Evolutionary conservation across 164 flowering plant species (phyloP).

Genomic region (Berberis thunbergii): DNA sequence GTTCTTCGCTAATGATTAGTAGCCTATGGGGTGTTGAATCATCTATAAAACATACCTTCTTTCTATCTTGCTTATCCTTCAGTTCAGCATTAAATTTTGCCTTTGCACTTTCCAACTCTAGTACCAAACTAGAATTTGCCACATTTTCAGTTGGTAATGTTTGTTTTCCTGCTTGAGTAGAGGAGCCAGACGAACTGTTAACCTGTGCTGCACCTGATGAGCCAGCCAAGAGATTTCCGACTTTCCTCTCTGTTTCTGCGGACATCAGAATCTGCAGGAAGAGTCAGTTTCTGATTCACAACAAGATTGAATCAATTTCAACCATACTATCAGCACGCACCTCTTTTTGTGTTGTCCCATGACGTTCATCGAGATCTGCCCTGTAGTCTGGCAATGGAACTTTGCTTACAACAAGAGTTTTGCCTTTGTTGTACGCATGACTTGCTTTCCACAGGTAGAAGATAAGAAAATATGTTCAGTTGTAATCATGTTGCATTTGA

Average conservation of each 20-base stretch:
- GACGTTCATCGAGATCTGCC: slow-evolving; percentile 95
- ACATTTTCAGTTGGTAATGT: slow-evolving; percentile 14
- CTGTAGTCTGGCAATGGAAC: slow-evolving; percentile 81
- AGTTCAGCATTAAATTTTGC: slow-evolving; percentile 53
- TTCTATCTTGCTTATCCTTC: slow-evolving; percentile 53
- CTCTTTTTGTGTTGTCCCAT: slow-evolving; percentile 92
- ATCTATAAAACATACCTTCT: slow-evolving; percentile 33
- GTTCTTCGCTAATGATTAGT: background rate
- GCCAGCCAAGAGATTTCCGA: slow-evolving; percentile 52
- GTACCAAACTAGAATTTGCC: slow-evolving; percentile 12
- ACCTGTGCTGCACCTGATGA: slow-evolving; percentile 26
- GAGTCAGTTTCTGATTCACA: background rate
- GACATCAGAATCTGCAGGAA: slow-evolving; percentile 75
- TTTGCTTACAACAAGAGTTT: slow-evolving; percentile 84
- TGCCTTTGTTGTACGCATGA: slow-evolving; percentile 89
- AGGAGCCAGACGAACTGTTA: slow-evolving; percentile 25
- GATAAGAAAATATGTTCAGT: background rate
- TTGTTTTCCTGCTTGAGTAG: slow-evolving; percentile 24
- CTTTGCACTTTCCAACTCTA: slow-evolving; percentile 28
- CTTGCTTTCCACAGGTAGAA: slow-evolving; percentile 58
- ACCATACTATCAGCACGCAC: slow-evolving; percentile 20
- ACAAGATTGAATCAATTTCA: background rate
- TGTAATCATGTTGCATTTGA: background rate
- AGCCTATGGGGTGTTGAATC: background rate
- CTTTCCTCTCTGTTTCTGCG: slow-evolving; percentile 61